Evolutionary conservation across 1,139 yeast genomes (phyloP), one percentile per base, ranked within the genome.

Genomic region (Taphrina populina): DNA sequence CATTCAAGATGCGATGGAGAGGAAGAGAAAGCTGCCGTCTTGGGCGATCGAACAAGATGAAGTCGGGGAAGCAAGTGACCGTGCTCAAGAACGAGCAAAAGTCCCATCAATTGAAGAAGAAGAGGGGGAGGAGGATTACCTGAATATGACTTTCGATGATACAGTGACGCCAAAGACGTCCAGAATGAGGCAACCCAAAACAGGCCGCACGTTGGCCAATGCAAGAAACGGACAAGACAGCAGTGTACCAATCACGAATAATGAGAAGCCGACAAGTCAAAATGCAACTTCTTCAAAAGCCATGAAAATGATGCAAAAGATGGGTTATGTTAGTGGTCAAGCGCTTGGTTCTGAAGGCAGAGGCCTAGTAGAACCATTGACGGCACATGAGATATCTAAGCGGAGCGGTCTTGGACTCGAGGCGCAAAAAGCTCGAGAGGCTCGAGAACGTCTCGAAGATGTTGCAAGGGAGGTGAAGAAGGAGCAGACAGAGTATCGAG

Each of bases 301-400:
- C 0, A 68, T 77, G 24, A 62, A 70, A 5, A 78, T 80, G 59
- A 78, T 80, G 83, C 69, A 72, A 60, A 74, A 71, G 62, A 79
- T 80, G 83, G 84, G 84, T 2, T 80, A 73, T 63, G 71, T 70
- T 58, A 64, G 71, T 1, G 82, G 81, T 8, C 69, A 71, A 10
- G 61, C 74, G 0, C 65, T 78, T 15, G 82, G 82, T 0, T 61
- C 59, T 15, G 60, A 63, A 17, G 62, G 58, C 17, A 33, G 58
- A 3, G 57, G 58, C 3, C 20, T n/a, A 20, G 13, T 29, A 2
- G 63, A 59, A 41, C 60, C 60, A 7, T 35, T 51, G 30, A 40
- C 51, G n/a, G 58, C 36, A 13, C 15, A 39, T 17, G 45, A 34
- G 29, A 11, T 13, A 36, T 44, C 17, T 56, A 60, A 67, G 64